These are phyloP conservation scores for Entophlyctis luteolus DNA, from an alignment of 192 early-diverging fungal genomes.

Conservation along the genomic window DNA sequence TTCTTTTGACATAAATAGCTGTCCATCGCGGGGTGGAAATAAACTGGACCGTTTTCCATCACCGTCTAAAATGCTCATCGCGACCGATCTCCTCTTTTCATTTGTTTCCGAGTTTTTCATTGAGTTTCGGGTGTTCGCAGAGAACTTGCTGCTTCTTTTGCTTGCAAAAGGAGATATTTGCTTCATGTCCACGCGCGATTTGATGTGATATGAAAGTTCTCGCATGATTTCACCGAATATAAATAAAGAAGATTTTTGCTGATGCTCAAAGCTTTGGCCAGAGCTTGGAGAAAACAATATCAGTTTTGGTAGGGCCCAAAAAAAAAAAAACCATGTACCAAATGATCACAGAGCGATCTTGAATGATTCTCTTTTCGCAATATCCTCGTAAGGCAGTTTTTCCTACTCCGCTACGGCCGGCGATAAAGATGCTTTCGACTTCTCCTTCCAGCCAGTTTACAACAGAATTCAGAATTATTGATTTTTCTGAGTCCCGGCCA, in stretches of 20 bases:
- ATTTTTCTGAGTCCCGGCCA: conserved; percentile 13
- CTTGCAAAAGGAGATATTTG: conserved; percentile 4
- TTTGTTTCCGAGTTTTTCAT: neutral
- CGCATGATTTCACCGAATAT: conserved; percentile 23
- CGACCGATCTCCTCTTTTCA: conserved; percentile 9
- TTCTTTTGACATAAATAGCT: neutral
- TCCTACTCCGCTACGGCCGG: conserved; percentile 21
- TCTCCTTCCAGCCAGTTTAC: neutral
- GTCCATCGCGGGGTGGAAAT: neutral
- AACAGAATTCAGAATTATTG: neutral
- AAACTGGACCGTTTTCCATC: neutral
- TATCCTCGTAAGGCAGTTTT: neutral
- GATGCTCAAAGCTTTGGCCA: conserved; percentile 18
- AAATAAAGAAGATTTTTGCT: conserved; percentile 19
- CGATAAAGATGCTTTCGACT: neutral
- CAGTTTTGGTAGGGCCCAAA: neutral
- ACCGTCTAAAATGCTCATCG: conserved; percentile 18
- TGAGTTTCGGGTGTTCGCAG: neutral
- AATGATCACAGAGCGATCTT: neutral
- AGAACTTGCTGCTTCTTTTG: neutral
- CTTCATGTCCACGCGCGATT: conserved; percentile 3
- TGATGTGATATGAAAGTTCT: conserved; percentile 16
- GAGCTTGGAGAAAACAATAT: neutral
- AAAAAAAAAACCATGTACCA: neutral
- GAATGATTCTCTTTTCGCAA: conserved; percentile 1